phyloP scores from a whole-genome alignment of 1,284 basidiomycete species.

The Xerocomus minutiporus region DNA sequence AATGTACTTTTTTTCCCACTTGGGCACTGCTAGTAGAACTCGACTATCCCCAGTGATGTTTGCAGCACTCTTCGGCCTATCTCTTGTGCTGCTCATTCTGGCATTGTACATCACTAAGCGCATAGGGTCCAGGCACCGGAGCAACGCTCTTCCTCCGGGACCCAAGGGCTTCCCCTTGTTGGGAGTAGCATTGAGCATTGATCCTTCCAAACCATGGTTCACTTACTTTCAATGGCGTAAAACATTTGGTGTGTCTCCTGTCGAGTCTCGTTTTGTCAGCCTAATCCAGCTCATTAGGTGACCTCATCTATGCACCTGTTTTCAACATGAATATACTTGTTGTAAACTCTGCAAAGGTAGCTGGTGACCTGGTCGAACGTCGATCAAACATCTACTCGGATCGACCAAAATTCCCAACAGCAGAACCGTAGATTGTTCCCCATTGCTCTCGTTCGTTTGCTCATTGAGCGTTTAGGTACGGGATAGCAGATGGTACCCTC shows the following conservation, averaged over 20 bases:
- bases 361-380: slow-evolving; percentile 21
- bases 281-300: slow-evolving; percentile 13
- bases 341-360: slow-evolving; percentile 26
- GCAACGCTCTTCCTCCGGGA: slow-evolving; percentile 21
- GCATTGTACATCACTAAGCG: slow-evolving; percentile 13
- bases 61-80: background rate
- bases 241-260: slow-evolving; percentile 18
- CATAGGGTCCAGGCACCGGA: background rate
- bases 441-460: background rate
- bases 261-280: background rate
- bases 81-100: slow-evolving; percentile 13
- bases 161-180: slow-evolving; percentile 25
- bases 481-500: slow-evolving; percentile 23
- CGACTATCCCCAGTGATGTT: background rate
- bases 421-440: slow-evolving; percentile 12
- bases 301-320: slow-evolving; percentile 20
- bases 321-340: slow-evolving; percentile 24
- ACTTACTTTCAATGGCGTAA: slow-evolving; percentile 26
- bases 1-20: no score
- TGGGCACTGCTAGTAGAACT: no score
- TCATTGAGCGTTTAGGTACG: slow-evolving; percentile 18
- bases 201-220: slow-evolving; percentile 23
- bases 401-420: slow-evolving; percentile 21
- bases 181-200: slow-evolving; percentile 20
- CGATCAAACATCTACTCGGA: slow-evolving; percentile 29